Percentiles rank a stretch among this genome's conserved stretches.
Evolutionary conservation across 345 rosid species (phyloP).

Genomic region (Noccaea caerulescens): DNA sequence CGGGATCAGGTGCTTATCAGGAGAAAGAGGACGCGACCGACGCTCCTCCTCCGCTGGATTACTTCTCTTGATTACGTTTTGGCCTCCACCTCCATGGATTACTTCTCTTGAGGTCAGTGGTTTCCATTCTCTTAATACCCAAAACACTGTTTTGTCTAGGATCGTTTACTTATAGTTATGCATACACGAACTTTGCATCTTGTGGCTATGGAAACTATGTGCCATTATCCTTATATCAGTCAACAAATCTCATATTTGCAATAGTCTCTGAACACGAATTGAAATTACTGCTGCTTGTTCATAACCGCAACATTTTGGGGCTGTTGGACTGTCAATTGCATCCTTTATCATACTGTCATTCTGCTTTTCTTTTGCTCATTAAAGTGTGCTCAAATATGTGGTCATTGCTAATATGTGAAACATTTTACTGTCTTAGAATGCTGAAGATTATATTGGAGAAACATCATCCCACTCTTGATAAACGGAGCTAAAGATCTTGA

Average conservation of each 20-base stretch:
- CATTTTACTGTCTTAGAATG: conserved; percentile 26
- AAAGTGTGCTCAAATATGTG: not conserved
- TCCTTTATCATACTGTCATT: not conserved
- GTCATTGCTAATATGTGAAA: conserved; percentile 2
- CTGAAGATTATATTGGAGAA: conserved; percentile 34
- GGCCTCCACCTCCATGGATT: conserved; percentile 89
- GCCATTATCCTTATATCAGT: not conserved
- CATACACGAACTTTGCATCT: conserved; percentile 16
- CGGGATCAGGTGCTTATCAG: too few species aligned
- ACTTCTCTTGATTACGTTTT: conserved; percentile 43
- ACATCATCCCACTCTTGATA: conserved; percentile 27
- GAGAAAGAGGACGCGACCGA: too few species aligned
- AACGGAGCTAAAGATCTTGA: conserved; percentile 1
- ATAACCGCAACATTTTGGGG: too few species aligned
- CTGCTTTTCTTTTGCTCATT: not conserved
- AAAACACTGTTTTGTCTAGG: not conserved
- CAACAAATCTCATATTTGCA: not conserved
- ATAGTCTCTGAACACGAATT: not conserved
- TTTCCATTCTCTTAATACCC: not conserved
- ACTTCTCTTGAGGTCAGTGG: conserved; percentile 59
- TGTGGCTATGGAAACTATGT: conserved; percentile 3
- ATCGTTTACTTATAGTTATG: conserved; percentile 5
- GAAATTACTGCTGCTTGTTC: not conserved
- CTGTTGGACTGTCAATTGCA: not conserved
- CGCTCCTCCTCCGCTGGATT: too few species aligned